Evolutionary conservation across 2,329 filamentous ascomycete genomes (phyloP).

Genomic region (Tolypocladium album): DNA sequence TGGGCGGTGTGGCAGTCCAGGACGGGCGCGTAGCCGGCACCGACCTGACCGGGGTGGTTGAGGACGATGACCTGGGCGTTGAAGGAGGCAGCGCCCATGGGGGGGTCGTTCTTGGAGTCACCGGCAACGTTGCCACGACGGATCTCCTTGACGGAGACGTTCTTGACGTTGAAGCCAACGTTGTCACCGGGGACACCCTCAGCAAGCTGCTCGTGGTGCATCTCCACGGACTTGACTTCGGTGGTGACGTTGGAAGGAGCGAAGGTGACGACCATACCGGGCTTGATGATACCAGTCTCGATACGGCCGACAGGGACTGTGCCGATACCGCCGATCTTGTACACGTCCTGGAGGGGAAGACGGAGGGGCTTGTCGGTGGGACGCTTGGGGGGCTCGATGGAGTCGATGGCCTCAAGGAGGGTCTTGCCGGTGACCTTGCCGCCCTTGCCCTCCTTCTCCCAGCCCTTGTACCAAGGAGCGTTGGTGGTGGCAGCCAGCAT

Average conservation of each 20-base stretch:
- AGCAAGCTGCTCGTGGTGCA: conserved; percentile 98
- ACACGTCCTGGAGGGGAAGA: conserved; percentile 99
- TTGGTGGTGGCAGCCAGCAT: conserved; percentile 86
- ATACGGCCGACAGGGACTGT: conserved; percentile 99
- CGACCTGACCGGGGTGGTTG: conserved; percentile 99
- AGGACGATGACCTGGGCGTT: conserved; percentile 99
- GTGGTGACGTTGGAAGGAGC: conserved; percentile 98
- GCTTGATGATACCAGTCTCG: conserved; percentile 95
- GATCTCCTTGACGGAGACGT: conserved; percentile 99
- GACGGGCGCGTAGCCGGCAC: conserved; percentile 97
- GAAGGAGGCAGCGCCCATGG: conserved; percentile 82
- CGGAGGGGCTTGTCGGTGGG: conserved; percentile 98
- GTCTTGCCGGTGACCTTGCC: conserved; percentile 87
- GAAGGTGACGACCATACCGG: conserved; percentile 92
- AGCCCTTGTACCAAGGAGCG: conserved; percentile 99
- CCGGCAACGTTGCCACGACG: conserved; percentile 99
- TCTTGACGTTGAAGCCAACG: conserved; percentile 99
- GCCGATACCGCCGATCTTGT: conserved; percentile 99
- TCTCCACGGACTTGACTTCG: conserved; percentile 99
- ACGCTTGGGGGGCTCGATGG: conserved; percentile 85
- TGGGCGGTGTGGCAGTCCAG: conserved; percentile 99
- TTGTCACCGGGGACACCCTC: conserved; percentile 99
- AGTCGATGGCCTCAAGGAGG: conserved; percentile 96
- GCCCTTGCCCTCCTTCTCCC: conserved; percentile 94
- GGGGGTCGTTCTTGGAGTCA: conserved; percentile 99